phyloP scores from a whole-genome alignment of 225 moss, liverwort and hornwort species.

The Pseudoscleropodium purum region DNA sequence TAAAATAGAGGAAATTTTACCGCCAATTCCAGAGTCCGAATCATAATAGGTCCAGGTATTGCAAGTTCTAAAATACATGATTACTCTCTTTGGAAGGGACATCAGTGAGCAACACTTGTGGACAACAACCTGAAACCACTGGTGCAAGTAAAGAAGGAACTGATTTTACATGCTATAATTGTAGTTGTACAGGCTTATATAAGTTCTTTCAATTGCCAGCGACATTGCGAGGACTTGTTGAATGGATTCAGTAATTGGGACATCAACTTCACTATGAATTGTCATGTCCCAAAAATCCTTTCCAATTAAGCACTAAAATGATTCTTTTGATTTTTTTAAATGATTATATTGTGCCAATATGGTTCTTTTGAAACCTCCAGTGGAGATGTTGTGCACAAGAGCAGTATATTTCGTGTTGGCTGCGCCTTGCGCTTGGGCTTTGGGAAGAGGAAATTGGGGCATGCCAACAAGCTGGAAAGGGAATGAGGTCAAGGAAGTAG shows the following conservation, averaged over 20 bases:
- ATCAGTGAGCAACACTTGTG: background rate
- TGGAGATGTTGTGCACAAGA: background rate
- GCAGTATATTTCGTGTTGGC: background rate
- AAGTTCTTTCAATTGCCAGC: background rate
- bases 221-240: too few species aligned
- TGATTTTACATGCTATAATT: background rate
- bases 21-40: conserved; percentile 34
- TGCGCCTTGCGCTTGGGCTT: background rate
- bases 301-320: too few species aligned
- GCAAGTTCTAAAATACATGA: background rate
- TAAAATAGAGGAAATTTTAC: conserved; percentile 40
- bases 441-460: background rate
- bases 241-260: too few species aligned
- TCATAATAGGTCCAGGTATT: background rate
- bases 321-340: too few species aligned
- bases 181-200: background rate
- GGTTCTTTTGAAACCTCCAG: background rate
- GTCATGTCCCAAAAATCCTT: too few species aligned
- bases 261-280: too few species aligned
- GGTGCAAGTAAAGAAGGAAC: background rate
- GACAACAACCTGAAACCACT: background rate
- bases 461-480: background rate
- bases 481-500: background rate
- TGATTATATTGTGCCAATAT: background rate
- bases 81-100: background rate